Base-by-base conservation (phyloP, 2,329 filamentous ascomycete genomes). In the Meredithiella fracta region DNA sequence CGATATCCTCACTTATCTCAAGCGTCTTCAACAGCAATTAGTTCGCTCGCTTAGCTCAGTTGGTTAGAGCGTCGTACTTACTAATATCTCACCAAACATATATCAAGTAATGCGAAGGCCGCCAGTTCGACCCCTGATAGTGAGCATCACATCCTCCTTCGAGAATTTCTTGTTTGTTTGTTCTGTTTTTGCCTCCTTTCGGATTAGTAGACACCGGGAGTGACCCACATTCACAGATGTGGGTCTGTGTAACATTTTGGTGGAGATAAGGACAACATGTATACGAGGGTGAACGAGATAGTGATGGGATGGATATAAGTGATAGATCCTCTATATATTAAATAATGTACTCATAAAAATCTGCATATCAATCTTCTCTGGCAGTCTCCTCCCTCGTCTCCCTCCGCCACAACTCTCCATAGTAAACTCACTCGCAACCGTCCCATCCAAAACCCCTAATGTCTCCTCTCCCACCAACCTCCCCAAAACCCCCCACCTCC, bases 371-470 rank as follows among this genome's bases (percentile, higher is more conserved):
- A n/a, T n/a, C n/a, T n/a, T n/a, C n/a, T n/a, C n/a, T n/a, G n/a
- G n/a, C 55, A 29, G 11, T 55, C 38, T 25, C 34, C 51, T 52
- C 9, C 42, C 40, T 55, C 47, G 23, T 53, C 55, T 9, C 23
- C 72, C 70, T 0, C 83, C 84, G 11, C 83, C 83, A 4, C 84
- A 82, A 58, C 80, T 83, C 67, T 87, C 82, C 82, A 88, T 86
- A 0, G 79, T 86, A 58, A 86, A 86, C 7, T 78, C 73, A 56
- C 81, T 85, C 0, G 86, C 85, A 0, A 86, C 88, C 0, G 85
- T 82, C n/a, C 71, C 82, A 64, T 91, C 86, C 22, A 90, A 68
- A 6, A 74, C 65, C 0, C 68, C 68, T 23, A 89, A 69, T 66
- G 88, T 85, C 49, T 78, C 73, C 0, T 68, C 63, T 0, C 70